phyloP scores from a whole-genome alignment of 805 yeast species.

The Lachancea fermentati region DNA sequence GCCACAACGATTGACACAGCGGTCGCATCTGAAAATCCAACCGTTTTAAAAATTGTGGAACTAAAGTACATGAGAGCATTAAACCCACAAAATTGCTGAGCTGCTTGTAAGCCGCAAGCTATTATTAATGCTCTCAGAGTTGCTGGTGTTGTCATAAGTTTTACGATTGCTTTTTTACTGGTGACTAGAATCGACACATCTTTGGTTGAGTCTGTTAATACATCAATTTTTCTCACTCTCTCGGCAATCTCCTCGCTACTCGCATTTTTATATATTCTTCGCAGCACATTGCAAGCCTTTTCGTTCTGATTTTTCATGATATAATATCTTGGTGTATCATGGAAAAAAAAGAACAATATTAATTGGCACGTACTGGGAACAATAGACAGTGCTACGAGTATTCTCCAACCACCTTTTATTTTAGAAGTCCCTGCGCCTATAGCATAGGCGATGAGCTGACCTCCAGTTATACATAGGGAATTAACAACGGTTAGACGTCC shows the following conservation, averaged over 20 bases:
- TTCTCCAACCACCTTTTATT: conserved; percentile 85
- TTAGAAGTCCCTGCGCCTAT: conserved; percentile 79
- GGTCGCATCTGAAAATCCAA: conserved; percentile 82
- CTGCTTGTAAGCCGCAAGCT: conserved; percentile 90
- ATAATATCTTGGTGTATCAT: conserved; percentile 91
- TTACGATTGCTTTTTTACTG: conserved; percentile 53
- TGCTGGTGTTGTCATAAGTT: conserved; percentile 62
- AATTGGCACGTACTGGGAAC: conserved; percentile 81
- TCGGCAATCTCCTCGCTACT: conserved; percentile 56
- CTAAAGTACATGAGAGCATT: conserved; percentile 94
- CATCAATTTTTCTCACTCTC: conserved; percentile 58
- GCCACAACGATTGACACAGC: conserved; percentile 92
- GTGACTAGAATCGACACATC: conserved; percentile 35
- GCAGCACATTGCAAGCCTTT: conserved; percentile 60
- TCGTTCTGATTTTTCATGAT: conserved; percentile 62
- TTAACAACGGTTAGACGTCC: conserved; percentile 87
- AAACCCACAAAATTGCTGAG: conserved; percentile 97
- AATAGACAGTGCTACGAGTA: conserved; percentile 82
- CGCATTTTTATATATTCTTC: conserved; percentile 56
- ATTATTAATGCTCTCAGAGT: conserved; percentile 84
- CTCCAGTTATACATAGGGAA: conserved; percentile 87
- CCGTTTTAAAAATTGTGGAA: conserved; percentile 83
- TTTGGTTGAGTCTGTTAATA: conserved; percentile 28
- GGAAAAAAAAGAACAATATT: conserved; percentile 71
- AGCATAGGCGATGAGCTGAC: conserved; percentile 90